A percentile compares a stretch with the other conserved stretches of the same genome.
phyloP scores from a whole-genome alignment of 2,329 filamentous ascomycete species.

The Cytospora piceicola region DNA sequence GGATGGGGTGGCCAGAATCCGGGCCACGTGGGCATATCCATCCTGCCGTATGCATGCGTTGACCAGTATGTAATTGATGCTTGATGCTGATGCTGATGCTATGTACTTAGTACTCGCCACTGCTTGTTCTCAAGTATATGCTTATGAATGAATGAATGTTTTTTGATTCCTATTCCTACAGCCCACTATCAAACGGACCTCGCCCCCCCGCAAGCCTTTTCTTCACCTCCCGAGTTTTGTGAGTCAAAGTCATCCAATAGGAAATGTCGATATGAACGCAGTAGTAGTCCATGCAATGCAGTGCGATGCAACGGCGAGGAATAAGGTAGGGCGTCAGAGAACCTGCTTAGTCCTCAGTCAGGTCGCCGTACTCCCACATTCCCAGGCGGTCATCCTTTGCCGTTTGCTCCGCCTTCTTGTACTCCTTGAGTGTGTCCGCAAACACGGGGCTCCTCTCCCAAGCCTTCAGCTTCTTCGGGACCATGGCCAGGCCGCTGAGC shows the following conservation, averaged over 20 bases:
- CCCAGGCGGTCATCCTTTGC: constrained; percentile 82
- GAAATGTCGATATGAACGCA: not conserved
- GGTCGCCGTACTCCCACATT: constrained; percentile 98
- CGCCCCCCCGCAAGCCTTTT: not conserved
- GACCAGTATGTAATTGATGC: not conserved
- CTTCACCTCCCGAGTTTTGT: not conserved
- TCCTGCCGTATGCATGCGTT: not conserved
- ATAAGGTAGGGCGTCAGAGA: not conserved
- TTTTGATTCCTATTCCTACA: not conserved
- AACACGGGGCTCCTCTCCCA: constrained; percentile 81
- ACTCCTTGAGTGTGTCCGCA: constrained; percentile 69
- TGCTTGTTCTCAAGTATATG: not conserved
- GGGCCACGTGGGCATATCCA: no score
- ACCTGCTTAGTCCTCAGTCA: constrained; percentile 78
- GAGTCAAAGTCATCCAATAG: not conserved
- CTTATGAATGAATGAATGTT: not conserved
- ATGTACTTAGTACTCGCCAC: not conserved
- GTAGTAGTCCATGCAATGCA: no score
- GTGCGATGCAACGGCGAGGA: not conserved
- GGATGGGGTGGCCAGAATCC: no score
- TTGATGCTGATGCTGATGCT: not conserved
- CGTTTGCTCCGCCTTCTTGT: constrained; percentile 74
- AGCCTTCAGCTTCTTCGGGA: constrained; percentile 85
- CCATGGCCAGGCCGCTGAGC: constrained; percentile 83
- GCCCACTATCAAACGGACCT: no score